These are phyloP conservation scores for Karstenula rhodostoma DNA, from an alignment of 2,329 filamentous ascomycete genomes.

Conservation along the genomic window DNA sequence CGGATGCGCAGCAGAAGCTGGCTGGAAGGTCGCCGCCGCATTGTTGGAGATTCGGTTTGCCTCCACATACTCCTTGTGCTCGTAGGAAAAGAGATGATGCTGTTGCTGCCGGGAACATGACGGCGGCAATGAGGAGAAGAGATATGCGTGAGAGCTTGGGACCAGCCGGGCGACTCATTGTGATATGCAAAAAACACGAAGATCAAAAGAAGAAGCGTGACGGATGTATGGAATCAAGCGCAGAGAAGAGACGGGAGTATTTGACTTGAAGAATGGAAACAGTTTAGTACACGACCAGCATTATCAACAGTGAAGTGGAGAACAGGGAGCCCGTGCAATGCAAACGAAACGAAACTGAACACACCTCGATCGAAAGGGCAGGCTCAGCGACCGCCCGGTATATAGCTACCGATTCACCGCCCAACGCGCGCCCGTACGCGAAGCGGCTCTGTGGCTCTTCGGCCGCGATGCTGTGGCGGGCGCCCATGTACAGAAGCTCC, in stretches of 20 bases:
- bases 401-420: slow-evolving; percentile 16
- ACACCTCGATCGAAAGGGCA: slow-evolving; percentile 4
- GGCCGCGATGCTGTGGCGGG: background rate
- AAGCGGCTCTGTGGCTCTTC: slow-evolving; percentile 14
- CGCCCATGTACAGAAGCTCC: background rate
- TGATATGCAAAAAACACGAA: slow-evolving; percentile 13
- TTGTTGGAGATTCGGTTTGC: slow-evolving; percentile 55
- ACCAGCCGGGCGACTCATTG: slow-evolving; percentile 41
- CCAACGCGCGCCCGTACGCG: slow-evolving; percentile 2
- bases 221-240: background rate
- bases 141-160: slow-evolving; percentile 45
- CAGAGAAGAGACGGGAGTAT: background rate
- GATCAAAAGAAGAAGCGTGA: slow-evolving; percentile 10
- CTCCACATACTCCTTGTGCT: slow-evolving; percentile 58
- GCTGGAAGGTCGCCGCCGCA: slow-evolving; percentile 66
- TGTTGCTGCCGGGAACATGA: slow-evolving; percentile 33
- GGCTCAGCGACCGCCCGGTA: slow-evolving; percentile 15
- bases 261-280: slow-evolving; percentile 12
- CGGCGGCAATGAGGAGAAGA: slow-evolving; percentile 40
- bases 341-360: slow-evolving; percentile 16
- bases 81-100: slow-evolving; percentile 41
- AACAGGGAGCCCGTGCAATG: background rate
- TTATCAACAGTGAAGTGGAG: slow-evolving; percentile 5
- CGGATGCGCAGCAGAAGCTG: slow-evolving; percentile 71
- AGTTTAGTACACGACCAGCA: slow-evolving; percentile 10